Evolutionary conservation across 164 flowering plant species (phyloP).

Genomic region (Protea cynaroides): DNA sequence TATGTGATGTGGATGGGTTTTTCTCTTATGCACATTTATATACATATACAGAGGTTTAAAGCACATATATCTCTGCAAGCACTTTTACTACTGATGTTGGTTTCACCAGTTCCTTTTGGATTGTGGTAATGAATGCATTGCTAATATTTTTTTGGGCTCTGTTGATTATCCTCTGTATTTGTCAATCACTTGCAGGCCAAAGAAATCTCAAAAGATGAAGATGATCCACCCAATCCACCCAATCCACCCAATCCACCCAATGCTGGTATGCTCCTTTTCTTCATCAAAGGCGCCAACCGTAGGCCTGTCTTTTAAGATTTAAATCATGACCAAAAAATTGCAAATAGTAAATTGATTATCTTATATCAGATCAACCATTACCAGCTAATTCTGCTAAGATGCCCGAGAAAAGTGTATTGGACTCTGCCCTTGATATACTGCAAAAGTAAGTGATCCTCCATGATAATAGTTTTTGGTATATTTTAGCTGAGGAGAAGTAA

Average conservation of each 20-base stretch:
- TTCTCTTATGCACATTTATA: too few relatives aligned
- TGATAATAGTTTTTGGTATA: not conserved
- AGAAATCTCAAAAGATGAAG: conserved; percentile 12
- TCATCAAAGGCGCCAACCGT: not conserved
- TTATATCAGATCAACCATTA: conserved; percentile 18
- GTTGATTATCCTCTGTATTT: not conserved
- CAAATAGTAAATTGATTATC: not conserved
- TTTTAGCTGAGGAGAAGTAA: not conserved
- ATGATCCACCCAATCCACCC: conserved; percentile 17
- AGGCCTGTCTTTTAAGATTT: not conserved
- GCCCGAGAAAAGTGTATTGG: conserved; percentile 45
- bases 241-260: conserved; percentile 13
- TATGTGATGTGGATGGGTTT: too few relatives aligned
- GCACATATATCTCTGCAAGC: too few relatives aligned
- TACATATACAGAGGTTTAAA: too few relatives aligned
- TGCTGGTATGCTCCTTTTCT: conserved; percentile 19
- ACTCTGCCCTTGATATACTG: conserved; percentile 46
- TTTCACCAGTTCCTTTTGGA: too few relatives aligned
- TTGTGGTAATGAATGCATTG: too few relatives aligned
- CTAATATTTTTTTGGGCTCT: not conserved
- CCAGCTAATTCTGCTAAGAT: conserved; percentile 11
- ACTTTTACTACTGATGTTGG: too few relatives aligned
- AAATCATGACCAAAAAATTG: not conserved
- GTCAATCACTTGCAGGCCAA: conserved; percentile 20
- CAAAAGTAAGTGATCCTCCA: conserved; percentile 35